Base-by-base conservation (phyloP, 1,139 yeast genomes). In the Protomyces pachydermus region DNA sequence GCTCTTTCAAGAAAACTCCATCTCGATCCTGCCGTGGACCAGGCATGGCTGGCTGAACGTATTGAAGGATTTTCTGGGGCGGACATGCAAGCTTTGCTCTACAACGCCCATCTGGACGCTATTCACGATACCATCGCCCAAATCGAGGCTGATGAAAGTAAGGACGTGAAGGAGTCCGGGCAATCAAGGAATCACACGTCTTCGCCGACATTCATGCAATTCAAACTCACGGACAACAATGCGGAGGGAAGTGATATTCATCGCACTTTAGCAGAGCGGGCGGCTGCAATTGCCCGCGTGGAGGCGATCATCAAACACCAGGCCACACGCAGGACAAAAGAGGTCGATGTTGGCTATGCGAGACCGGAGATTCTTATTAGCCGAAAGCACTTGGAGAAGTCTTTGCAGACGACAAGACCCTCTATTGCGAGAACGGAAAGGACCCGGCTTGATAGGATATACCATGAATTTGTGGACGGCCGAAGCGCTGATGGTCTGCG, bases 51-150 rank as follows among this genome's bases (percentile, higher is more conserved):
- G 60, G 93, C 96, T 0, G 70, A 72, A 18, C 70, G 74, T 8
- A 85, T 96, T 0, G 83, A 80, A 1, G 97, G 97, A 0, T 91
- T 83, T 71, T 88, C 97, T 45, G 97, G 97, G 12, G 98, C 98
- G 0, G 98, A 93, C 76, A 78, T 93, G 74, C 98, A 91, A 75
- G 97, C 97, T 0, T 78, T 93, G 60, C 86, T 91, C 53, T 91
- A 91, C 74, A 93, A 91, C 75, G 97, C 98, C 0, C 91, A 91
- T 72, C 80, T 93, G 72, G 87, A 86, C 69, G 96, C 96, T 8
- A 95, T 93, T 20, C 98, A 93, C 73, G 85, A 86, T 53, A 83
- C 81, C 65, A 78, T 91, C 63, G 85, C 84, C 28, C 60, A 64
- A 14, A 58, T 12, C 14, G 58, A 60, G 28, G 50, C 48, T 16